Evolutionary conservation across 805 yeast species (phyloP).

Genomic region (Debaryomyces prosopidis): DNA sequence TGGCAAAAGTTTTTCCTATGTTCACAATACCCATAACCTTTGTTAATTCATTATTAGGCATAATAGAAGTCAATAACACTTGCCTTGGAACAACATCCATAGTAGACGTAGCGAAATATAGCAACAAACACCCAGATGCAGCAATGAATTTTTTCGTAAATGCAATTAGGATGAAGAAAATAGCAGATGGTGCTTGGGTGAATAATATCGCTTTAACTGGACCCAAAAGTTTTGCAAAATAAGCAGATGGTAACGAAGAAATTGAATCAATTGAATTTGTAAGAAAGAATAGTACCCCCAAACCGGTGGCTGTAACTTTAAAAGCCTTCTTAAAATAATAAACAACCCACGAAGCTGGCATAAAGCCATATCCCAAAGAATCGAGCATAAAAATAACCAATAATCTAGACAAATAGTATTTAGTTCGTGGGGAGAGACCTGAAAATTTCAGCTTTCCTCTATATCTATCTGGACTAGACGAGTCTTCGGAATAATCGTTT

Average conservation of each 20-base stretch:
- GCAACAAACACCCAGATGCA: conserved; percentile 53
- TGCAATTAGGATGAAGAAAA: conserved; percentile 50
- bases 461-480: conserved; percentile 1
- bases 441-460: conserved; percentile 13
- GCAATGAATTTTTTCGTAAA: conserved; percentile 27
- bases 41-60: conserved; percentile 64
- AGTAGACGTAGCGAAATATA: conserved; percentile 63
- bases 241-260: conserved; percentile 77
- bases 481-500: conserved; percentile 8
- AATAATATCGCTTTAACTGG: conserved; percentile 74
- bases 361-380: conserved; percentile 85
- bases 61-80: conserved; percentile 67
- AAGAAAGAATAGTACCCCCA: conserved; percentile 69
- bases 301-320: conserved; percentile 49
- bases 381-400: conserved; percentile 74
- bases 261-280: conserved; percentile 64
- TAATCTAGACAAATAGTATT: conserved; percentile 45
- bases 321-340: conserved; percentile 70
- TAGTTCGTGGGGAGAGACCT: conserved; percentile 44
- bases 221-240: conserved; percentile 64
- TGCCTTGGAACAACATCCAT: conserved; percentile 96
- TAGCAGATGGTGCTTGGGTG: conserved; percentile 78
- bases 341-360: conserved; percentile 87
- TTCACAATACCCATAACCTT: conserved; percentile 84
- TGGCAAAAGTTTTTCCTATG: conserved; percentile 80